phyloP scores from a whole-genome alignment of 306 rosid genomes.

The Lagenaria siceraria region DNA sequence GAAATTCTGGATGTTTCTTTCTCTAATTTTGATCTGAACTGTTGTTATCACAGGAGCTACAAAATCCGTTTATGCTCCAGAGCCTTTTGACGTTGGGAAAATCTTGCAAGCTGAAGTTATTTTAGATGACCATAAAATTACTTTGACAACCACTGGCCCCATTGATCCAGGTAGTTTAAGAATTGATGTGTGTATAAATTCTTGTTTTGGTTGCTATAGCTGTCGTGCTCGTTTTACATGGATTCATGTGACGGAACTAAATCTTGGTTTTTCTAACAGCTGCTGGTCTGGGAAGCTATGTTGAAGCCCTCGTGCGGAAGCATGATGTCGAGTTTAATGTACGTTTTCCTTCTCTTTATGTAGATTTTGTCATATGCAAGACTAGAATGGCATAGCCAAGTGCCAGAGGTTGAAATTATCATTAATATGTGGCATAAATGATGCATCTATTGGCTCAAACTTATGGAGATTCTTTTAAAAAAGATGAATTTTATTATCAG shows the following conservation, averaged over 20 bases:
- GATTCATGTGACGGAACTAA: neutral
- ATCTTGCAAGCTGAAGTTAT: constrained; percentile 53
- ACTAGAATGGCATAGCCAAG: neutral
- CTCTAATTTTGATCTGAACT: neutral
- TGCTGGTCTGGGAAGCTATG: constrained; percentile 90
- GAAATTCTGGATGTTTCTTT: neutral
- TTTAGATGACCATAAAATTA: constrained; percentile 24
- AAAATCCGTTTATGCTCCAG: constrained; percentile 69
- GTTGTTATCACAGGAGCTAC: constrained; percentile 53
- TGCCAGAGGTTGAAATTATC: neutral
- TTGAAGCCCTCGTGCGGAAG: constrained; percentile 81
- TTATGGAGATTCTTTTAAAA: neutral
- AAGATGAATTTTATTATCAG: neutral
- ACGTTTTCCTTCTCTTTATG: constrained; percentile 15
- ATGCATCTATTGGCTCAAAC: neutral
- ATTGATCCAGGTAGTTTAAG: constrained; percentile 58
- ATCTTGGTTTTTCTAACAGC: constrained; percentile 41
- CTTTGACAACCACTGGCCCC: constrained; percentile 62
- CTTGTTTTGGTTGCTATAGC: neutral
- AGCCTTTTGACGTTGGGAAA: constrained; percentile 80
- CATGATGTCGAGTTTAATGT: constrained; percentile 81
- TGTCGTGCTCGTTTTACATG: neutral
- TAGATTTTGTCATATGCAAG: neutral
- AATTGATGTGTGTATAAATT: neutral
- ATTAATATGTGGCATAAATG: neutral